Conservation (phyloP, 176 grass and related monocot species). For the Luzula sylvatica region DNA sequence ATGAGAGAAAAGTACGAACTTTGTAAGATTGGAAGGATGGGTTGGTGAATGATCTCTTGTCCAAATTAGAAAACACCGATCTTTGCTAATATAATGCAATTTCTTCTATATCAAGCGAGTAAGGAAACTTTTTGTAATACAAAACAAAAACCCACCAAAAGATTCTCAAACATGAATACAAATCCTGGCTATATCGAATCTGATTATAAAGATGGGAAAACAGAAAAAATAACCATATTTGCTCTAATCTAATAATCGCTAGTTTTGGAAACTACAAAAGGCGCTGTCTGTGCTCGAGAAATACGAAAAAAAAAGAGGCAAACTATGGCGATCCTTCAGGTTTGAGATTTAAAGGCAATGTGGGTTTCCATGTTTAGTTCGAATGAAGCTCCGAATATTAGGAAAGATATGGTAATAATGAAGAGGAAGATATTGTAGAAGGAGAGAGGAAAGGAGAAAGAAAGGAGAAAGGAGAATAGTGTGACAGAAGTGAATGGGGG, state of each 20-base stretch:
- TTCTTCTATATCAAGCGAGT: not conserved
- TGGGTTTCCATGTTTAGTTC: not conserved
- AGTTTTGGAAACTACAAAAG: no score
- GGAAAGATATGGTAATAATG: not conserved
- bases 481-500: conserved; percentile 10
- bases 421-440: not conserved
- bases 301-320: not conserved
- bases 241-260: not conserved
- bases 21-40: not conserved
- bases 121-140: not conserved
- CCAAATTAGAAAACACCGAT: not conserved
- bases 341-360: not conserved
- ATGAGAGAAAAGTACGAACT: conserved; percentile 3
- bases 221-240: not conserved
- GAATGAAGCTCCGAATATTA: not conserved
- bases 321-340: not conserved
- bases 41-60: no score
- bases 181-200: not conserved
- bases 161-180: not conserved
- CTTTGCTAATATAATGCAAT: conserved; percentile 7
- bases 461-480: conserved; percentile 21
- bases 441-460: not conserved
- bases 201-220: not conserved
- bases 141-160: not conserved
- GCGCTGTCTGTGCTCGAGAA: not conserved